Evolutionary conservation across 352 stramenopile genomes (phyloP).

Genomic region (Phytophthora melonis): DNA sequence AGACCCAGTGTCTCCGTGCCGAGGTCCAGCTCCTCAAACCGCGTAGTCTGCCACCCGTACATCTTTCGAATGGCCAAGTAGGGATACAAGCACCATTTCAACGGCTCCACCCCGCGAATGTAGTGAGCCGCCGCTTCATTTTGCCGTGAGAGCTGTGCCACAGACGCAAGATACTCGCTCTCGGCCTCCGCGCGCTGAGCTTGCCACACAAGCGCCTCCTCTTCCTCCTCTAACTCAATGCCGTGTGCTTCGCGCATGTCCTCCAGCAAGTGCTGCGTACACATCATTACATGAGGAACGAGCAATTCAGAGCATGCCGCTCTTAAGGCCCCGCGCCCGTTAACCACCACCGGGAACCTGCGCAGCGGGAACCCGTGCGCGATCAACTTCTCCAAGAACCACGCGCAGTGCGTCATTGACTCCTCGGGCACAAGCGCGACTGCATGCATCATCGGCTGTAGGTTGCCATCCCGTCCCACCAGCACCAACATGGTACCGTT

Average conservation of each 20-base stretch:
- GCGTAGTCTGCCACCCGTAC: conserved; percentile 63
- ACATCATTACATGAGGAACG: conserved; percentile 47
- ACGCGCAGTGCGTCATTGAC: conserved; percentile 40
- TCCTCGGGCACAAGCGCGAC: conserved; percentile 48
- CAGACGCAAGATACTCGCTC: conserved; percentile 42
- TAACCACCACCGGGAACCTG: conserved; percentile 49
- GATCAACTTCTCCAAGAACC: conserved; percentile 59
- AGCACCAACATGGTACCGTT: conserved; percentile 48
- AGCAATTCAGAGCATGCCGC: conserved; percentile 31
- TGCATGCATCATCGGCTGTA: conserved; percentile 49
- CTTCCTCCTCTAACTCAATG: conserved; percentile 29
- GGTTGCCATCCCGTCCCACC: conserved; percentile 48
- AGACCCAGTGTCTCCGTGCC: conserved; percentile 25
- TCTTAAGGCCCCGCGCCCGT: conserved; percentile 35
- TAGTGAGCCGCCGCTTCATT: conserved; percentile 50
- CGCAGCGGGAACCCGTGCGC: conserved; percentile 56
- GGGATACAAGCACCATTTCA: conserved; percentile 57
- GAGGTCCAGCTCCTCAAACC: conserved; percentile 39
- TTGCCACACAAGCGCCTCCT: conserved; percentile 48
- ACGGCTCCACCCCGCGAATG: conserved; percentile 43
- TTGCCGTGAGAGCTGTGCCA: conserved; percentile 41
- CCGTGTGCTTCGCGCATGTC: conserved; percentile 35
- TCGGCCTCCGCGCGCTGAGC: conserved; percentile 53
- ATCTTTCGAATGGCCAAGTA: conserved; percentile 49
- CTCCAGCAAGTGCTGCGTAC: conserved; percentile 48